Conservation (phyloP, 2,329 filamentous ascomycete genomes). For the Hymenoscyphus albidus region DNA sequence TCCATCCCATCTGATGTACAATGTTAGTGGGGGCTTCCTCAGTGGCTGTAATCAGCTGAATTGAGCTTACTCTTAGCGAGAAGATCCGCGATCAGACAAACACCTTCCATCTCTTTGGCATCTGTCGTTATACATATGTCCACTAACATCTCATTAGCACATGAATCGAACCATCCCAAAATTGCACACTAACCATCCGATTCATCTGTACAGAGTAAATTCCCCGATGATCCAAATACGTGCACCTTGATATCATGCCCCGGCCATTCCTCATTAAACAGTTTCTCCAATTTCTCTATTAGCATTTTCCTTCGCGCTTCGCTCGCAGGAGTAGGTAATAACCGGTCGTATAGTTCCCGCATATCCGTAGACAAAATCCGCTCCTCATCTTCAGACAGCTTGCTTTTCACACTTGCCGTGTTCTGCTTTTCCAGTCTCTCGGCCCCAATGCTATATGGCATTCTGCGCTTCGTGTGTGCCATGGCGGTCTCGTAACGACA, state of each 20-base stretch:
- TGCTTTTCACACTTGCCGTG: constrained; percentile 67
- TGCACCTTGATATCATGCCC: constrained; percentile 85
- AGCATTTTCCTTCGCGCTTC: constrained; percentile 71
- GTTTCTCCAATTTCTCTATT: constrained; percentile 79
- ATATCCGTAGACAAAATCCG: constrained; percentile 75
- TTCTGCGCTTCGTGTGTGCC: constrained; percentile 75
- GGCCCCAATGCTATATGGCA: constrained; percentile 87
- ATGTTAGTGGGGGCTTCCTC: constrained; percentile 35
- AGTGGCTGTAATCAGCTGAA: constrained; percentile 10
- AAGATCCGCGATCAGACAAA: constrained; percentile 85
- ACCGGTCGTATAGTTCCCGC: constrained; percentile 75
- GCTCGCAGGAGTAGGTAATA: constrained; percentile 78
- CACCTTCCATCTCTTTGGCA: constrained; percentile 80
- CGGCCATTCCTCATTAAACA: constrained; percentile 90
- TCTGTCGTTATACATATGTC: constrained; percentile 96
- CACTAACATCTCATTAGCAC: constrained; percentile 51
- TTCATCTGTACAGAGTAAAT: constrained; percentile 88
- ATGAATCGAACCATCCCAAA: neutral
- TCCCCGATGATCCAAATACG: constrained; percentile 97
- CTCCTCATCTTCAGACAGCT: constrained; percentile 69
- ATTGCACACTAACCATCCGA: constrained; percentile 71
- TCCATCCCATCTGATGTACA: constrained; percentile 80
- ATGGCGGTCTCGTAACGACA: constrained; percentile 90
- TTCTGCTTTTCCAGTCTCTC: constrained; percentile 71
- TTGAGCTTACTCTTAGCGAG: constrained; percentile 71